Conservation (phyloP, 163 green algal species). For the Scenedesmus sp. region DNA sequence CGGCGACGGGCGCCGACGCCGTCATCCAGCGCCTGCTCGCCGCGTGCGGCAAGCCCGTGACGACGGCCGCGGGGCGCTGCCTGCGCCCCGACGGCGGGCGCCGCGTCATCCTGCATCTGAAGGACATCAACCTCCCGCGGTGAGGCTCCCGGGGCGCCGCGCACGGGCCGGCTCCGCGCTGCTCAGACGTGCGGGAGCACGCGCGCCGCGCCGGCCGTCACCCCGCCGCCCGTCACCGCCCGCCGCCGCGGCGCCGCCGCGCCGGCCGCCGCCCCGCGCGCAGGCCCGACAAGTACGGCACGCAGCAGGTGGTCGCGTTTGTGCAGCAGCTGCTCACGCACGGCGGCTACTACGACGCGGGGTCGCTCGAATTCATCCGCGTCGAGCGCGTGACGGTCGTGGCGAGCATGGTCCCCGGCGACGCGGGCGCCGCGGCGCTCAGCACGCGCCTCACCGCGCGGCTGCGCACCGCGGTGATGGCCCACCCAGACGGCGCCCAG, state of each 20-base stretch:
- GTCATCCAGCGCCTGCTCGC: slow-evolving; percentile 81
- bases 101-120: slow-evolving; percentile 74
- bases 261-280: background rate
- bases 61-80: slow-evolving; percentile 65
- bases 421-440: slow-evolving; percentile 65
- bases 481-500: slow-evolving; percentile 57
- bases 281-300: slow-evolving; percentile 82
- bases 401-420: slow-evolving; percentile 71
- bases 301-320: slow-evolving; percentile 78
- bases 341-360: slow-evolving; percentile 80
- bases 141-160: no score
- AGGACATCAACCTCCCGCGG: slow-evolving; percentile 80
- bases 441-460: slow-evolving; percentile 70
- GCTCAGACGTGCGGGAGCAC: background rate
- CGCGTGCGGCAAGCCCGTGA: slow-evolving; percentile 77
- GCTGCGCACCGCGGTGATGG: slow-evolving; percentile 61
- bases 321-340: slow-evolving; percentile 84
- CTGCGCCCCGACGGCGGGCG: slow-evolving; percentile 66
- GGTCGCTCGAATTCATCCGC: slow-evolving; percentile 79
- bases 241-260: background rate
- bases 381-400: slow-evolving; percentile 76
- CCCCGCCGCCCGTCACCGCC: background rate
- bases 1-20: slow-evolving; percentile 73
- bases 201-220: no score
- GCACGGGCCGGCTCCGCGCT: background rate